Percentiles rank a stretch among this genome's conserved stretches.
phyloP scores from a whole-genome alignment of 805 yeast species.

The Candida endomychidarum region DNA sequence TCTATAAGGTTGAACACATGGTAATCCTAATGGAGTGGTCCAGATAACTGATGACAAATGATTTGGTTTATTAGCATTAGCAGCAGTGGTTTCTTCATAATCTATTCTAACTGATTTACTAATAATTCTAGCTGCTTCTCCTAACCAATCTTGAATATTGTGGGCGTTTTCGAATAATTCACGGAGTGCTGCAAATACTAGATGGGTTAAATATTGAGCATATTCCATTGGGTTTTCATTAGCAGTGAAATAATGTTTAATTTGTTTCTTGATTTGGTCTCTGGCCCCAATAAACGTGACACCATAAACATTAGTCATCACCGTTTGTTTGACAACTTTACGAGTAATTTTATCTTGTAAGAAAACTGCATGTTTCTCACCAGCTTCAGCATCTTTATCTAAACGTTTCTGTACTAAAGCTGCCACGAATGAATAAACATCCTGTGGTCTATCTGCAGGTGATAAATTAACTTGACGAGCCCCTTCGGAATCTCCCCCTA shows the following conservation, averaged over 20 bases:
- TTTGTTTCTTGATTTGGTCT: conserved; percentile 79
- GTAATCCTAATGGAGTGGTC: conserved; percentile 95
- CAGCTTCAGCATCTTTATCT: conserved; percentile 51
- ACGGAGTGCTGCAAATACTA: conserved; percentile 80
- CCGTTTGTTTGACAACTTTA: conserved; percentile 93
- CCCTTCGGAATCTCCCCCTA: conserved; percentile 84
- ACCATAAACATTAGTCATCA: conserved; percentile 97
- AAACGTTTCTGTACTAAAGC: conserved; percentile 57
- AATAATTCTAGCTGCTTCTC: conserved; percentile 77
- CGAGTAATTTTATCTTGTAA: conserved; percentile 68
- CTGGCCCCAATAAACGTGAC: conserved; percentile 94
- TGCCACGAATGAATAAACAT: conserved; percentile 74
- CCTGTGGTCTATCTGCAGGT: conserved; percentile 73
- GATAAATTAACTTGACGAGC: conserved; percentile 75
- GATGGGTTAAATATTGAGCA: conserved; percentile 64
- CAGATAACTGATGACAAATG: conserved; percentile 89
- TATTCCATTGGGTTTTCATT: conserved; percentile 27
- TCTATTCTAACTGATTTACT: conserved; percentile 68
- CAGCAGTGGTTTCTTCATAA: conserved; percentile 43
- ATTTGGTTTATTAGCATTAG: conserved; percentile 49
- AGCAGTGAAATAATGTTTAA: conserved; percentile 57
- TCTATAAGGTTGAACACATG: conserved; percentile 97
- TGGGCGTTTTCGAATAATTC: conserved; percentile 91
- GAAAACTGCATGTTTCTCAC: conserved; percentile 52
- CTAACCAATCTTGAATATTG: conserved; percentile 94